These are phyloP conservation scores for Austroboletus eburneus DNA, from an alignment of 768 basidiomycete genomes.

Conservation along the genomic window DNA sequence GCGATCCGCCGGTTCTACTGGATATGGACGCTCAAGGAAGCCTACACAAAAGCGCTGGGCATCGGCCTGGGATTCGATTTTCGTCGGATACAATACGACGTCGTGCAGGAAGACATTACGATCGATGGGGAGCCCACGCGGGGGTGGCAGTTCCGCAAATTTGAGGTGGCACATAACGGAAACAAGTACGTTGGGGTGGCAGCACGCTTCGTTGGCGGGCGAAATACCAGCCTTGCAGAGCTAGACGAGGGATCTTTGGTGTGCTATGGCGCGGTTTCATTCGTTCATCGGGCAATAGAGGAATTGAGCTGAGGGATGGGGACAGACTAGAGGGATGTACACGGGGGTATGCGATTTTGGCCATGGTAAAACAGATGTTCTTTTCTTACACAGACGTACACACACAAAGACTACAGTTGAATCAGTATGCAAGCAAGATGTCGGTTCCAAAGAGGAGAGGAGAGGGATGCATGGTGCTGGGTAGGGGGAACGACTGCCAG, in stretches of 20 bases:
- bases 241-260: conserved; percentile 38
- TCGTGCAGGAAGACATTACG: conserved; percentile 44
- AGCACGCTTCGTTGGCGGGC: conserved; percentile 54
- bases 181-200: conserved; percentile 65
- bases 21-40: conserved; percentile 90
- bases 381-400: conserved; percentile 7
- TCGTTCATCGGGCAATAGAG: conserved; percentile 45
- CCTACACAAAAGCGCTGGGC: conserved; percentile 86
- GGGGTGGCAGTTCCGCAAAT: conserved; percentile 70
- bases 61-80: conserved; percentile 82
- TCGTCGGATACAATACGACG: conserved; percentile 67
- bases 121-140: conserved; percentile 54
- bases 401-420: conserved; percentile 10
- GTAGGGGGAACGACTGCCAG: conserved; percentile 53
- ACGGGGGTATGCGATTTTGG: neutral
- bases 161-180: conserved; percentile 44
- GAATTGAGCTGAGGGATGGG: conserved; percentile 29
- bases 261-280: conserved; percentile 44
- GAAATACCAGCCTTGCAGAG: conserved; percentile 29
- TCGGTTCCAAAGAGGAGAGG: conserved; percentile 30
- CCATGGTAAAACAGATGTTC: neutral
- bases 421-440: conserved; percentile 29
- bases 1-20: conserved; percentile 66
- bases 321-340: conserved; percentile 15
- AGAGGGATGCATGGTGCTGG: conserved; percentile 28